phyloP scores from a whole-genome alignment of 2,329 filamentous ascomycete species.

The Metarhizium humberi region DNA sequence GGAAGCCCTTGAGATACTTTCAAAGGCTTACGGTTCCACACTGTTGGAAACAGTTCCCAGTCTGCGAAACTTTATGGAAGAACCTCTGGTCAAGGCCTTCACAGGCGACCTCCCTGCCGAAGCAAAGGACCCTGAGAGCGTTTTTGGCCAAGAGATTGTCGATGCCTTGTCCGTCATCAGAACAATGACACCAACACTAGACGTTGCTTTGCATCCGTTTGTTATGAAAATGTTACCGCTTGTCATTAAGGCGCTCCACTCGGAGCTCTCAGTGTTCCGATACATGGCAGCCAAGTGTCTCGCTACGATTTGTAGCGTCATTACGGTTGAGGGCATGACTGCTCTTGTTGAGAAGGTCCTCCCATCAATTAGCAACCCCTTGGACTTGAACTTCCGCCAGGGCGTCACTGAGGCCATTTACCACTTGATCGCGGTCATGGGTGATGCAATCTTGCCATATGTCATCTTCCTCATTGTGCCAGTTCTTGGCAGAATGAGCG shows the following conservation, averaged over 20 bases:
- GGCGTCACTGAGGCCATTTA: slow-evolving; percentile 94
- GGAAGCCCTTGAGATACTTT: slow-evolving; percentile 83
- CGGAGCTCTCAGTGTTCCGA: slow-evolving; percentile 79
- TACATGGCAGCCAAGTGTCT: slow-evolving; percentile 97
- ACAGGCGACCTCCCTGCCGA: slow-evolving; percentile 60
- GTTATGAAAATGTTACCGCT: slow-evolving; percentile 76
- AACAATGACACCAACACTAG: slow-evolving; percentile 83
- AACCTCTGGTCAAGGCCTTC: slow-evolving; percentile 68
- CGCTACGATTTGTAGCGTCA: slow-evolving; percentile 93
- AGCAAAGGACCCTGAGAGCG: slow-evolving; percentile 62
- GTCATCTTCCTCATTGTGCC: slow-evolving; percentile 98
- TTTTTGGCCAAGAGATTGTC: slow-evolving; percentile 83
- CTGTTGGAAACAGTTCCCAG: slow-evolving; percentile 81
- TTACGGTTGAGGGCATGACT: slow-evolving; percentile 91
- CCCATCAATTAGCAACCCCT: slow-evolving; percentile 81
- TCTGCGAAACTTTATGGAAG: slow-evolving; percentile 70
- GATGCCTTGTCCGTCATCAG: slow-evolving; percentile 90
- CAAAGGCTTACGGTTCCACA: slow-evolving; percentile 65
- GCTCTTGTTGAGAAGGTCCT: slow-evolving; percentile 88
- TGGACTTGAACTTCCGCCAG: slow-evolving; percentile 83
- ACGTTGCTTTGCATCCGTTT: slow-evolving; percentile 66
- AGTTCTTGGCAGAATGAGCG: slow-evolving; percentile 94
- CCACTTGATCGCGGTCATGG: slow-evolving; percentile 97
- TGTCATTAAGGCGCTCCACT: slow-evolving; percentile 80
- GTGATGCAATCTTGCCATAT: slow-evolving; percentile 88